Percentiles rank a stretch among this genome's conserved stretches.
Evolutionary conservation across 1,139 yeast genomes (phyloP).

Genomic region (Lodderomyces parapsilosis): DNA sequence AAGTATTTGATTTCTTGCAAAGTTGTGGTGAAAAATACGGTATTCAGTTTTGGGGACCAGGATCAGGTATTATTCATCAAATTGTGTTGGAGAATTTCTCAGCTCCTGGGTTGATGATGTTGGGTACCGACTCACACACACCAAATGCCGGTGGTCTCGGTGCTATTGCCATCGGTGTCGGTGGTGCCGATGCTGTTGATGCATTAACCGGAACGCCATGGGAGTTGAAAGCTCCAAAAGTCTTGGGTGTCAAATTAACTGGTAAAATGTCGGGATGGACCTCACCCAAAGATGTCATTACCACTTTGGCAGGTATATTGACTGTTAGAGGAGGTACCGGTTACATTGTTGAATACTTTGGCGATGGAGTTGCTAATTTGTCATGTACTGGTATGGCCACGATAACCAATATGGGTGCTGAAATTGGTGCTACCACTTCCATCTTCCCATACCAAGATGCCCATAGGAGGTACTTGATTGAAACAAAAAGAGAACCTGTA

Average conservation of each 20-base stretch:
- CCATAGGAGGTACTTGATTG: conserved; percentile 73
- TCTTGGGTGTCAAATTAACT: conserved; percentile 86
- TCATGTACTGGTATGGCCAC: conserved; percentile 99
- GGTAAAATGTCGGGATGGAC: conserved; percentile 90
- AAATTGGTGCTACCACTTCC: conserved; percentile 97
- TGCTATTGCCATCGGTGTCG: conserved; percentile 96
- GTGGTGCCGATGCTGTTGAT: conserved; percentile 99
- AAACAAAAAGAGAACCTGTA: conserved; percentile 79
- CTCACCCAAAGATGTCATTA: conserved; percentile 93
- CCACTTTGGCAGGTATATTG: conserved; percentile 81
- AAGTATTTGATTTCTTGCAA: conserved; percentile 89
- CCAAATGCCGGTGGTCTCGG: conserved; percentile 99
- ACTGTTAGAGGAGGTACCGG: conserved; percentile 99
- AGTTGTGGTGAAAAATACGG: conserved; percentile 92
- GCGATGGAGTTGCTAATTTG: conserved; percentile 82
- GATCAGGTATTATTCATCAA: conserved; percentile 97
- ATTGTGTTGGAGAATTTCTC: conserved; percentile 93
- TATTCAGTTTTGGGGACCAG: conserved; percentile 98
- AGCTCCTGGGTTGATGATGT: conserved; percentile 93
- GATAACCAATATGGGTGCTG: conserved; percentile 99
- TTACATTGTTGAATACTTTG: conserved; percentile 90
- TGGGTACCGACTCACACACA: conserved; percentile 96
- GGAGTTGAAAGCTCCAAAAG: conserved; percentile 96
- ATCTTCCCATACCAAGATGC: conserved; percentile 94
- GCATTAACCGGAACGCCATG: conserved; percentile 97